Evolutionary conservation across 805 yeast genomes (phyloP).

Genomic region (Candida odintsovae): DNA sequence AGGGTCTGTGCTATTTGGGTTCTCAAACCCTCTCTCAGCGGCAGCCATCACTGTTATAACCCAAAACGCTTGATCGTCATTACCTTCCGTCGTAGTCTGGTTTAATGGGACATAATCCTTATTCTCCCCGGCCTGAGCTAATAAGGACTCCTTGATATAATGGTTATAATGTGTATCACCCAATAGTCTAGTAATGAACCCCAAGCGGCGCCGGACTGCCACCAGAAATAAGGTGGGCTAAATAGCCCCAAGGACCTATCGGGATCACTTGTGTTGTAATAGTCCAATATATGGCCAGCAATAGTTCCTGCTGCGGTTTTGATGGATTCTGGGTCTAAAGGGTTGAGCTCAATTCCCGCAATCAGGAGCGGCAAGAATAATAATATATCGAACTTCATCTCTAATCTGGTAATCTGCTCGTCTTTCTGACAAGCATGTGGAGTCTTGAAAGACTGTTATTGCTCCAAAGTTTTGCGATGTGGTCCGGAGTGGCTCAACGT

Average conservation of each 20-base stretch:
- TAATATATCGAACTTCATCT: background rate
- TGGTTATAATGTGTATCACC: slow-evolving; percentile 62
- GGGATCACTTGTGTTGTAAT: slow-evolving; percentile 59
- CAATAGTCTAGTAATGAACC: slow-evolving; percentile 80
- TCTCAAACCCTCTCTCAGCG: slow-evolving; percentile 79
- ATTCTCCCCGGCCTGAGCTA: slow-evolving; percentile 68
- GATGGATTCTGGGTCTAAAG: slow-evolving; percentile 15
- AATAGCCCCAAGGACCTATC: slow-evolving; percentile 90
- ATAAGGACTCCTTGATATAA: slow-evolving; percentile 52
- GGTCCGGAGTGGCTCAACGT: background rate
- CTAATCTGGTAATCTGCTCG: background rate
- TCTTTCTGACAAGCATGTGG: too few relatives aligned
- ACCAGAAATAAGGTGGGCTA: slow-evolving; percentile 90
- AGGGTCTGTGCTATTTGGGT: slow-evolving; percentile 55
- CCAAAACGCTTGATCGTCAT: slow-evolving; percentile 98
- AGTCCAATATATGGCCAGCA: slow-evolving; percentile 72
- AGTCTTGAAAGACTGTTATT: background rate
- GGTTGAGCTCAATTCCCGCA: background rate
- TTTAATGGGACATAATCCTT: slow-evolving; percentile 81
- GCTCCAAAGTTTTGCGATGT: too few relatives aligned
- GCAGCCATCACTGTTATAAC: slow-evolving; percentile 87
- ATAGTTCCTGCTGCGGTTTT: slow-evolving; percentile 52
- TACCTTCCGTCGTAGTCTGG: slow-evolving; percentile 91
- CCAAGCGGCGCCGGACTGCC: slow-evolving; percentile 98
- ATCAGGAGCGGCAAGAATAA: background rate